These are phyloP conservation scores for Piromyces sp. DNA, from an alignment of 192 early-diverging fungal species.

Conservation along the genomic window DNA sequence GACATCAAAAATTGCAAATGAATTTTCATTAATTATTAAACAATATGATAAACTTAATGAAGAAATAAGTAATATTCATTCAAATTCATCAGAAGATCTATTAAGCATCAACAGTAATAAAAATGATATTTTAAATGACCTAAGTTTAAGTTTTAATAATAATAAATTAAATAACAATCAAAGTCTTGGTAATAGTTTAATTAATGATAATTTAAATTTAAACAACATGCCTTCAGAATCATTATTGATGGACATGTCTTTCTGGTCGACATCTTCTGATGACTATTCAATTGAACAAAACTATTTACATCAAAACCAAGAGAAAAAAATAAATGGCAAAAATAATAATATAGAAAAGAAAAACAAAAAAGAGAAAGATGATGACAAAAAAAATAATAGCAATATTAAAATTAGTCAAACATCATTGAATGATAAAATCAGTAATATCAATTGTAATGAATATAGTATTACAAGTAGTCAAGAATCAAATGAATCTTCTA, in stretches of 20 bases:
- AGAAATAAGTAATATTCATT: background rate
- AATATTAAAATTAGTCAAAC: no score
- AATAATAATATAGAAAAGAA: no score
- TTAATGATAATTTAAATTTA: background rate
- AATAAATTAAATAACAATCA: background rate
- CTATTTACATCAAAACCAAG: background rate
- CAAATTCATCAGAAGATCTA: background rate
- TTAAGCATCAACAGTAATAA: background rate
- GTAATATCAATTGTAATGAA: background rate
- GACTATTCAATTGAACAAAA: background rate
- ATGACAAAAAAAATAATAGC: no score
- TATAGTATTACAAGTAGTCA: background rate
- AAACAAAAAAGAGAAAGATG: no score
- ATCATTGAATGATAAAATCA: no score
- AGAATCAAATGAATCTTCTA: background rate
- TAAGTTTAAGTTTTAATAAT: background rate
- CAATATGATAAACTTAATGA: background rate
- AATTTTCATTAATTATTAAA: background rate
- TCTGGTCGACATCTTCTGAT: background rate
- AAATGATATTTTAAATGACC: background rate
- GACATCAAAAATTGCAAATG: background rate
- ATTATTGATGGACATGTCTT: background rate
- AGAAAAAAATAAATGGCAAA: background rate
- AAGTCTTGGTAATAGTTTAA: background rate
- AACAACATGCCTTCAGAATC: background rate